Conservation (phyloP, 2,329 filamentous ascomycete genomes). For the Cladosporium sphaerospermum region DNA sequence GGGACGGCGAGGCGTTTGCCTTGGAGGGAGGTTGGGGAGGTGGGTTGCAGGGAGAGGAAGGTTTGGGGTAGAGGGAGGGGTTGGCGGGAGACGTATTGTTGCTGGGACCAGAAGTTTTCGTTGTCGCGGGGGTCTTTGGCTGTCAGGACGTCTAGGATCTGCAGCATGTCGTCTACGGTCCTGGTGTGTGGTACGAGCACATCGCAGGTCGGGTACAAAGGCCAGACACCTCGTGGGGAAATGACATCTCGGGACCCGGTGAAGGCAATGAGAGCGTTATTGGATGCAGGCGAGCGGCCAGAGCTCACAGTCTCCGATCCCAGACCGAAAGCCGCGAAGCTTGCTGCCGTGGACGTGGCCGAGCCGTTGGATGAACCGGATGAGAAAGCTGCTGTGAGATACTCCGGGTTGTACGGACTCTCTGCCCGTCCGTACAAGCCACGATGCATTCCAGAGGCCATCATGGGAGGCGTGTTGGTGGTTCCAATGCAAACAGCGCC, state of each 20-base stretch:
- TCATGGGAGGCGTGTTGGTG: slow-evolving; percentile 58
- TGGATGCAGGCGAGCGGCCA: slow-evolving; percentile 51
- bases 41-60: slow-evolving; percentile 31
- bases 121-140: slow-evolving; percentile 35
- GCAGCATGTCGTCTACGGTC: slow-evolving; percentile 45
- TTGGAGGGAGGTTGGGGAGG: slow-evolving; percentile 27
- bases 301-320: slow-evolving; percentile 53
- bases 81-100: slow-evolving; percentile 41
- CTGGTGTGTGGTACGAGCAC: slow-evolving; percentile 49
- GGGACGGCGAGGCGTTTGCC: slow-evolving; percentile 47
- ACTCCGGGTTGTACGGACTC: slow-evolving; percentile 50
- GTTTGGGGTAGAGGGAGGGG: slow-evolving; percentile 28
- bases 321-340: slow-evolving; percentile 49
- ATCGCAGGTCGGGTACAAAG: slow-evolving; percentile 52
- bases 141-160: slow-evolving; percentile 44
- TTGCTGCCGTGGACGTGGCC: slow-evolving; percentile 45
- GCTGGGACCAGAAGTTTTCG: slow-evolving; percentile 52
- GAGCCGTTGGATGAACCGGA: slow-evolving; percentile 55
- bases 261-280: slow-evolving; percentile 52
- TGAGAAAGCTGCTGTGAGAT: slow-evolving; percentile 49
- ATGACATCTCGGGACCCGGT: slow-evolving; percentile 50
- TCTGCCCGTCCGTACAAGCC: slow-evolving; percentile 52
- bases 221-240: slow-evolving; percentile 48
- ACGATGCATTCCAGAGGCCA: slow-evolving; percentile 52
- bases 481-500: slow-evolving; percentile 49